phyloP scores from a whole-genome alignment of 371 early-diverging fungal species.

The Lichtheimia ramosa region DNA sequence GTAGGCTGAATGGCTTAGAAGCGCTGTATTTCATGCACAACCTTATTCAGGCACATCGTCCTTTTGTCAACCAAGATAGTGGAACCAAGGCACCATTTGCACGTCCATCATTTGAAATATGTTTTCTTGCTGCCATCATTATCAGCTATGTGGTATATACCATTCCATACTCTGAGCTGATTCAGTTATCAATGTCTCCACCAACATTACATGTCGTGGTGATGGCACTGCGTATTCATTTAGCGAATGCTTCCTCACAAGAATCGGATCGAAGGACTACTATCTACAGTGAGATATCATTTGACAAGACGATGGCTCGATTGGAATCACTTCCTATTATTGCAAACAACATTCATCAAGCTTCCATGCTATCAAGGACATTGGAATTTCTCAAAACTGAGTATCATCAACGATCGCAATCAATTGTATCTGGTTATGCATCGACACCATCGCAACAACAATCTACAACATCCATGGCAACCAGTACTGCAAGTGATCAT shows the following conservation, averaged over 20 bases:
- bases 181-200: slow-evolving; percentile 36
- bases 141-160: slow-evolving; percentile 31
- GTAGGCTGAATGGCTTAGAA: slow-evolving; percentile 5
- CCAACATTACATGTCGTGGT: slow-evolving; percentile 35
- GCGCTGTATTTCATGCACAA: slow-evolving; percentile 7
- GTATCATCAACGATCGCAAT: slow-evolving; percentile 6
- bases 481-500: neutral
- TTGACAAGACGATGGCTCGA: slow-evolving; percentile 11
- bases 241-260: slow-evolving; percentile 29
- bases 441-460: slow-evolving; percentile 22
- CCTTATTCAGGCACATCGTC: slow-evolving; percentile 5
- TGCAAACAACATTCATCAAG: neutral
- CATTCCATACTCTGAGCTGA: slow-evolving; percentile 16
- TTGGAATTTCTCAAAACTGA: neutral
- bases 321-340: neutral
- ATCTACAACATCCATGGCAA: neutral
- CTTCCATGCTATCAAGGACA: slow-evolving; percentile 8
- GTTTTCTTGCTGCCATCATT: slow-evolving; percentile 32
- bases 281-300: slow-evolving; percentile 19
- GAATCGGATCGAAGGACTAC: slow-evolving; percentile 17
- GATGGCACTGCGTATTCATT: slow-evolving; percentile 39
- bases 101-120: slow-evolving; percentile 35
- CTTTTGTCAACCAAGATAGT: neutral
- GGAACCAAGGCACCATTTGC: neutral
- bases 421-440: slow-evolving; percentile 7